phyloP scores from a whole-genome alignment of 1,139 yeast genomes.

The Meyerozyma carpophila region DNA sequence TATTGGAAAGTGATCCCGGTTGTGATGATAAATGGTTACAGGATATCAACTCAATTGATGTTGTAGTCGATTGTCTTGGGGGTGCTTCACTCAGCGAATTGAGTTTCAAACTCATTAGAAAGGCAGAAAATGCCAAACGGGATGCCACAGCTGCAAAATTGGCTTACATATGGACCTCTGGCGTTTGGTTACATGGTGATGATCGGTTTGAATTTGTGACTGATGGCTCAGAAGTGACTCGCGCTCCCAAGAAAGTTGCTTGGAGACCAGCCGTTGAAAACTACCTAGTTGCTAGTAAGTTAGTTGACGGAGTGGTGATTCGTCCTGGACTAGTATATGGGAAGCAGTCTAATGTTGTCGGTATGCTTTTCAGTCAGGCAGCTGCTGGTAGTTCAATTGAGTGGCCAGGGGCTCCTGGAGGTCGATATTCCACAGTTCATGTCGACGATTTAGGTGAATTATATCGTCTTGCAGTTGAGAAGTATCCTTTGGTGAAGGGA shows the following conservation, averaged over 20 bases:
- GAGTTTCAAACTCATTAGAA: slow-evolving; percentile 1
- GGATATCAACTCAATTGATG: slow-evolving; percentile 1
- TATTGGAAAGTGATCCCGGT: slow-evolving; percentile 3
- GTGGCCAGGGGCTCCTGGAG: slow-evolving; percentile 3
- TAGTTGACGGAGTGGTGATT: slow-evolving; percentile 3
- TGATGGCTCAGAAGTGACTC: slow-evolving; percentile 3
- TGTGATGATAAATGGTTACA: slow-evolving; percentile 1
- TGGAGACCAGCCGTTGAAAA: slow-evolving; percentile 4
- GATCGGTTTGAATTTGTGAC: slow-evolving; percentile 4
- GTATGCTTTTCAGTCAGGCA: slow-evolving; percentile 3
- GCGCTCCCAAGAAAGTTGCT: slow-evolving; percentile 3
- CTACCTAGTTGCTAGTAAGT: slow-evolving; percentile 1
- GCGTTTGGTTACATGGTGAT: slow-evolving; percentile 5
- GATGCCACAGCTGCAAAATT: slow-evolving; percentile 4
- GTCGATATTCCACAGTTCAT: slow-evolving; percentile 4
- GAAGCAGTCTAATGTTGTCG: slow-evolving; percentile 2
- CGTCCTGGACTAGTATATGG: slow-evolving; percentile 5
- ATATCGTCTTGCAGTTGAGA: slow-evolving; percentile 3
- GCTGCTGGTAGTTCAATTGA: neutral
- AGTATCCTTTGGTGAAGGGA: slow-evolving; percentile 2
- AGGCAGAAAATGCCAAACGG: slow-evolving; percentile 3
- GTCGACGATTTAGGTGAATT: slow-evolving; percentile 3
- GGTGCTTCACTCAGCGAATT: slow-evolving; percentile 2
- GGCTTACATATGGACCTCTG: slow-evolving; percentile 4
- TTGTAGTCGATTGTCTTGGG: slow-evolving; percentile 12